phyloP scores from a whole-genome alignment of 2,329 filamentous ascomycete genomes.

The Scedosporium aurantiacum region DNA sequence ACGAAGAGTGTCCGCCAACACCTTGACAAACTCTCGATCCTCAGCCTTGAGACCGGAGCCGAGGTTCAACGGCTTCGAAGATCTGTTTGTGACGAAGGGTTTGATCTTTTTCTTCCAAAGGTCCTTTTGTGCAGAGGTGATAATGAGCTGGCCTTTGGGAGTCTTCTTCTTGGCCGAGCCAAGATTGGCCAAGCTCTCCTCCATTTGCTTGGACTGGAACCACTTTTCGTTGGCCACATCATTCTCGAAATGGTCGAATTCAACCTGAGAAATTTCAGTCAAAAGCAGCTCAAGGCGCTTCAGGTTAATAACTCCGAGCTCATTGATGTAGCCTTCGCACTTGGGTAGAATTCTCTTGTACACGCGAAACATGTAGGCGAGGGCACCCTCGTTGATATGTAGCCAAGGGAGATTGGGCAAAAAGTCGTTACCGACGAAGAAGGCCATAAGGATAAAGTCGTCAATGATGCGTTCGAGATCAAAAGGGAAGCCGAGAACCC shows the following conservation, averaged over 20 bases:
- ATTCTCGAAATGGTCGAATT: conserved; percentile 84
- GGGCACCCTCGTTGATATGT: conserved; percentile 95
- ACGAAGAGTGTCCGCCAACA: conserved; percentile 57
- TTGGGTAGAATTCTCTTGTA: conserved; percentile 86
- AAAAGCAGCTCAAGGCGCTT: conserved; percentile 66
- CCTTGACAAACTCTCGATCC: conserved; percentile 88
- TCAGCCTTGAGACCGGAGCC: conserved; percentile 62
- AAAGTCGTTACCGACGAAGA: conserved; percentile 99
- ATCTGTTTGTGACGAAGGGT: conserved; percentile 65
- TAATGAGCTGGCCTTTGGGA: conserved; percentile 51
- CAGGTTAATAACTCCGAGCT: conserved; percentile 85
- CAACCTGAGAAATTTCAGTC: conserved; percentile 75
- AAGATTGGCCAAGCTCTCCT: conserved; percentile 52
- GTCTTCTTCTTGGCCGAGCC: conserved; percentile 43
- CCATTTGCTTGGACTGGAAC: conserved; percentile 77
- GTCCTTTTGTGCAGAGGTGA: conserved; percentile 71
- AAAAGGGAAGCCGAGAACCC: conserved; percentile 64
- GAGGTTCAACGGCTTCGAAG: conserved; percentile 58
- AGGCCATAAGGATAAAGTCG: conserved; percentile 98
- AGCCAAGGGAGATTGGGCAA: conserved; percentile 90
- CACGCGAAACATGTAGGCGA: conserved; percentile 93
- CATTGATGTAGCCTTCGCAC: conserved; percentile 91
- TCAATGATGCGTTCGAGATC: conserved; percentile 96
- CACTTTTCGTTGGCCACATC: conserved; percentile 83
- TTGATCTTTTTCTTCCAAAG: conserved; percentile 73